phyloP scores from a whole-genome alignment of 2,329 filamentous ascomycete genomes.

The Arthrinium puccinioides region DNA sequence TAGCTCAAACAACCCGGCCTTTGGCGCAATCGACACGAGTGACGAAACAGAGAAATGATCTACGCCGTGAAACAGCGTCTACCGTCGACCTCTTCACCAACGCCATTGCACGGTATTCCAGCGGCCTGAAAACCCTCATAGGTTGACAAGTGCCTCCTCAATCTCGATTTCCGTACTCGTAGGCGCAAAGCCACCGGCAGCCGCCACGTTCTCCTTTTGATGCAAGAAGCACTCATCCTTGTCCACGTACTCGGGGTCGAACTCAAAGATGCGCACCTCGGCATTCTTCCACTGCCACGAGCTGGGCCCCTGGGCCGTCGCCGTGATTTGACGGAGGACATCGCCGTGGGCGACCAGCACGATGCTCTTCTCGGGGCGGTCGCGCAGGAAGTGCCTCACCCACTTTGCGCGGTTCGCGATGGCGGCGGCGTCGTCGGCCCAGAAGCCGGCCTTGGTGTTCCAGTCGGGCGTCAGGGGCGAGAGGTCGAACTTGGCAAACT shows the following conservation, averaged over 20 bases:
- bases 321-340: conserved; percentile 15
- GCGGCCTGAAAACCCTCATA: no score
- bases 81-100: no score
- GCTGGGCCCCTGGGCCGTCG: conserved; percentile 6
- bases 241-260: conserved; percentile 11
- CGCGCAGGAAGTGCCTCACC: conserved; percentile 18
- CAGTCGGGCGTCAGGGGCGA: conserved; percentile 15
- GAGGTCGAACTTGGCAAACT: conserved; percentile 17
- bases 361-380: conserved; percentile 17
- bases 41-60: no score
- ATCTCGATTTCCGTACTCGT: conserved; percentile 16
- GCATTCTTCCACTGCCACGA: conserved; percentile 13
- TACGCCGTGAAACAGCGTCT: no score
- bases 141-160: conserved; percentile 2
- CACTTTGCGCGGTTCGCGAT: conserved; percentile 14
- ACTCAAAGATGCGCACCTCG: conserved; percentile 15
- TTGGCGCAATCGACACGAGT: no score
- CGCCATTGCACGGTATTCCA: no score
- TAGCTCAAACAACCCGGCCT: no score
- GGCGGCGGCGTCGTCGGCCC: conserved; percentile 9
- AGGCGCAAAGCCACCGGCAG: conserved; percentile 13
- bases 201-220: conserved; percentile 13
- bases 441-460: conserved; percentile 20
- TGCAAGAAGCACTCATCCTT: conserved; percentile 15
- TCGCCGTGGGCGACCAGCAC: conserved; percentile 23